phyloP scores from a whole-genome alignment of 345 rosid genomes.

The Capsella bursapastoris region DNA sequence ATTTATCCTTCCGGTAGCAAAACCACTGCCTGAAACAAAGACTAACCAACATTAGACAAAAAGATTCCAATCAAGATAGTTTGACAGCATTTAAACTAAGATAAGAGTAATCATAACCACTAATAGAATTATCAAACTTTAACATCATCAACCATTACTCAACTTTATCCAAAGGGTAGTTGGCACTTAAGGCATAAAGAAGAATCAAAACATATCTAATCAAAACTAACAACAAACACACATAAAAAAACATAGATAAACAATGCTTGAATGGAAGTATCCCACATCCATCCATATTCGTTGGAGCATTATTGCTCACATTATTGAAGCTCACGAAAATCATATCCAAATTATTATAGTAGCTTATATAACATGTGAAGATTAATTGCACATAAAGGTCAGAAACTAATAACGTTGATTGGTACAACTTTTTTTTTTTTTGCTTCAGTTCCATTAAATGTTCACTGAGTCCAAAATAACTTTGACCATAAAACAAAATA shows the following conservation, averaged over 20 bases:
- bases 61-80: background rate
- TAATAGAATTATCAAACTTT: background rate
- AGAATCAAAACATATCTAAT: background rate
- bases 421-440: background rate
- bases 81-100: background rate
- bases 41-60: background rate
- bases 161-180: constrained; percentile 28
- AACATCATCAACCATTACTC: constrained; percentile 27
- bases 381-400: background rate
- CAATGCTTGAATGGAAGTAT: background rate
- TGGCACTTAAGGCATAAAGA: constrained; percentile 9
- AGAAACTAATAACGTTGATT: background rate
- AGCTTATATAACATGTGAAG: background rate
- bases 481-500: constrained; percentile 23
- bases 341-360: background rate
- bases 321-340: constrained; percentile 13
- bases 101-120: background rate
- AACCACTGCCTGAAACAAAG: constrained; percentile 63
- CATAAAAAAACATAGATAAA: constrained; percentile 5
- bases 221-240: no score
- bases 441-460: background rate
- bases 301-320: constrained; percentile 15
- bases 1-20: constrained; percentile 63
- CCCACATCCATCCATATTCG: background rate
- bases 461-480: background rate